Evolutionary conservation across 2,329 filamentous ascomycete species (phyloP).

Genomic region (Onygenales sp.): DNA sequence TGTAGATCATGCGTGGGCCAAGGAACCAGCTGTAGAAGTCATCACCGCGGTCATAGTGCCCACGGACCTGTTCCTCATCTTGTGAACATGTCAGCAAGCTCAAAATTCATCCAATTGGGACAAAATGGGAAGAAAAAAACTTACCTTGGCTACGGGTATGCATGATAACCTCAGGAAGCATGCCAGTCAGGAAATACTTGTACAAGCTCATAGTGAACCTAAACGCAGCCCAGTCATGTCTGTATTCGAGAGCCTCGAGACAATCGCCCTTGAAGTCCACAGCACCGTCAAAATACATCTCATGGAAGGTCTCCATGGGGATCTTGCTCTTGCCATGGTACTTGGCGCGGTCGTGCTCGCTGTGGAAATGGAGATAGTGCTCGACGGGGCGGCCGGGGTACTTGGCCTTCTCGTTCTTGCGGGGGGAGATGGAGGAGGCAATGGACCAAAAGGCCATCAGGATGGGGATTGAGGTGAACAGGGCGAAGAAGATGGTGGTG

Average conservation of each 20-base stretch:
- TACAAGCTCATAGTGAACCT: constrained; percentile 77
- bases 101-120: background rate
- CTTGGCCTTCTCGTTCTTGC: constrained; percentile 85
- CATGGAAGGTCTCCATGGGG: constrained; percentile 72
- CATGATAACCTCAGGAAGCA: constrained; percentile 84
- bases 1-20: constrained; percentile 98
- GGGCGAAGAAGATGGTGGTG: constrained; percentile 76
- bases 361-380: constrained; percentile 57
- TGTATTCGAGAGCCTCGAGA: constrained; percentile 81
- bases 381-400: constrained; percentile 80
- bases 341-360: constrained; percentile 35
- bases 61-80: constrained; percentile 97
- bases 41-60: constrained; percentile 95
- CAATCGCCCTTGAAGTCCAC: constrained; percentile 93
- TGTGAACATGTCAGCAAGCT: constrained; percentile 9
- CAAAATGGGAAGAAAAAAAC: constrained; percentile 11
- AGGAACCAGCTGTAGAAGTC: constrained; percentile 99
- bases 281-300: constrained; percentile 94
- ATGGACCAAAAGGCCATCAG: constrained; percentile 74
- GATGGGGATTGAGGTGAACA: constrained; percentile 71
- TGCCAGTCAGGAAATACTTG: constrained; percentile 78
- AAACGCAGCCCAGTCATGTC: constrained; percentile 96
- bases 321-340: constrained; percentile 43
- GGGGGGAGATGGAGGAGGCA: constrained; percentile 70
- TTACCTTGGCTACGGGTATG: constrained; percentile 81